Base-by-base conservation (phyloP, 148 eudicot species). In the Rhododendron kiyosumense region DNA sequence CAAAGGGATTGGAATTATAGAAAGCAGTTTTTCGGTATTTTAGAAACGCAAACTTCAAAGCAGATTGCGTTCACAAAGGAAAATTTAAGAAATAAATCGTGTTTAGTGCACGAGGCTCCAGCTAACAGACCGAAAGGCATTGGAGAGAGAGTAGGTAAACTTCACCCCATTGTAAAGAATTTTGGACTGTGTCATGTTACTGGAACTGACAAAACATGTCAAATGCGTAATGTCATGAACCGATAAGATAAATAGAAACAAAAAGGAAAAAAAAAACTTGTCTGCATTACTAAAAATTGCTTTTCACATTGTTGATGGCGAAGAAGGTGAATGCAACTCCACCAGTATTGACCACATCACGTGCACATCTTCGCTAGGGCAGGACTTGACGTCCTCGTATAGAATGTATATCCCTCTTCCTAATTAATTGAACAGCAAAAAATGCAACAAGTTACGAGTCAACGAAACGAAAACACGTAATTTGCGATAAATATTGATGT, bases 341-440 rank as follows among this genome's bases (percentile, higher is more conserved):
- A 94, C 96, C 18, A 95, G 90, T 87, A 94, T 95, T 11, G 96
- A 94, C 98, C 98, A 95, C 30, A 95, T 89, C 13, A 93, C 95
- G 59, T 95, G 98, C 71, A 95, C 98, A 84, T 95, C 98, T 89
- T 95, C 98, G 45, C 91, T 94, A 45, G 92, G 95, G 85, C 98
- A 94, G 9, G 95, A 94, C 83, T 94, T 95, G 4, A 95, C 96
- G 86, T 94, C 98, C 71, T 95, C 96, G 45, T 95, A 95, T 84
- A 95, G 90, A 32, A 95, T 93, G 90, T 95, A 94, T 26, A 95
- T 95, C 86, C 96, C 96, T 90, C 96, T 90, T 9, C 94, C 96
- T 95, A 89, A 6, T 13, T 7, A 77, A 51, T 48, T 28, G 20
- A 84, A 46, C 71, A 85, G 15, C 38, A 77, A 76, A 46, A 41